Evolutionary conservation across 768 basidiomycete genomes (phyloP), one percentile per base, ranked within the genome.

Genomic region (Floccularia luteovirens): DNA sequence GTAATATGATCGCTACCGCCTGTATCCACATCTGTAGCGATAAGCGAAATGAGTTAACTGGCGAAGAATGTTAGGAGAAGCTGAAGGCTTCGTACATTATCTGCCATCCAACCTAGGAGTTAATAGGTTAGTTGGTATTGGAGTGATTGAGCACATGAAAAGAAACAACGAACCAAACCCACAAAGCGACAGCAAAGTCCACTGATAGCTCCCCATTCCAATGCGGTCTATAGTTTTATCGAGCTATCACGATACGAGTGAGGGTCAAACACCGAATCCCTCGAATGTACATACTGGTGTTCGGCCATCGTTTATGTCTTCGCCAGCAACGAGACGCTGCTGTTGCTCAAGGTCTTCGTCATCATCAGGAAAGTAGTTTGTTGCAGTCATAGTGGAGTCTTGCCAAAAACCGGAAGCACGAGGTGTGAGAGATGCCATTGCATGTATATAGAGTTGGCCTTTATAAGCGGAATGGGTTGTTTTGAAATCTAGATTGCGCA

Each of bases 141-240:
- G 40, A 41, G 4, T 19, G 10, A 32, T 28, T 10, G 13, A 17
- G 44, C 30, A 21, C 21, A 21, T 20, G 28, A 12, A 36, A 16
- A 30, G 37, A 11, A 13, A 32, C 22, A 1, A 65, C 87, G 56
- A 63, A 90, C 90, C 88, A 48, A 90, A 86, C 31, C 90, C 90
- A 64, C 91, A 94, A 8, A 93, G 61, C 13, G 84, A 86, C 32
- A 91, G 53, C 30, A 90, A 59, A 4, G 75, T 76, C 87, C 85
- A 89, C 50, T 91, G 89, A 48, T 90, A 90, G 40, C 74, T 81
- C 56, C 88, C 90, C 90, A 94, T 89, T 21, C 90, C 90, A 53
- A 93, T 91, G 28, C 79, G 73, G 54, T 91, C 89, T 59, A 93
- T 90, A 1, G 90, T 91, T 53, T 69, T 83, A 62, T 93, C 90